Percentiles rank a stretch among this genome's conserved stretches.
Evolutionary conservation across 1,284 basidiomycete species (phyloP).

Genomic region (Vanrija pseudolonga): DNA sequence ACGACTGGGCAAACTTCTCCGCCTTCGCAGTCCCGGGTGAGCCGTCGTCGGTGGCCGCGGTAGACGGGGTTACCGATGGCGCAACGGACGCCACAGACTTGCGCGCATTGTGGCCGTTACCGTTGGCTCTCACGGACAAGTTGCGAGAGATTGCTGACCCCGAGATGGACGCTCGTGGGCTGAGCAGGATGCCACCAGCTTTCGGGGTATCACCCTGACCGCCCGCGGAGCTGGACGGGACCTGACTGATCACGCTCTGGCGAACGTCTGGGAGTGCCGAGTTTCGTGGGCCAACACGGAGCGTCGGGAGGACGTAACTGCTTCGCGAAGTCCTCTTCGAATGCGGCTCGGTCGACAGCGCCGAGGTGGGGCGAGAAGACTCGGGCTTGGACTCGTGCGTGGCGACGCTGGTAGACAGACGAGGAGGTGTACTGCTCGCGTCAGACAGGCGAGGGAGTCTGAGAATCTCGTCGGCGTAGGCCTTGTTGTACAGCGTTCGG

Average conservation of each 20-base stretch:
- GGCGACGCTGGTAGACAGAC: too few relatives aligned
- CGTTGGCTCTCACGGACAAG: too few relatives aligned
- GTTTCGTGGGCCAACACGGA: slow-evolving; percentile 12
- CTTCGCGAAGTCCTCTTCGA: neutral
- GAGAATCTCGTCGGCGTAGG: slow-evolving; percentile 79
- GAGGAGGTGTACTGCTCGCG: slow-evolving; percentile 5
- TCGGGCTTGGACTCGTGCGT: slow-evolving; percentile 3
- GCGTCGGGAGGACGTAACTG: slow-evolving; percentile 12
- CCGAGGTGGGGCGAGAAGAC: neutral
- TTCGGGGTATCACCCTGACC: neutral
- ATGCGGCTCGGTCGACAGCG: neutral
- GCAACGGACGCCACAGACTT: too few relatives aligned
- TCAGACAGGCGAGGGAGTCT: slow-evolving; percentile 23
- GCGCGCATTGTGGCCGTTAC: too few relatives aligned
- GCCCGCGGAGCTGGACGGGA: neutral
- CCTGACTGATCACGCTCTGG: slow-evolving; percentile 11
- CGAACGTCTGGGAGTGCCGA: slow-evolving; percentile 1
- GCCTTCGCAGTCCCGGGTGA: slow-evolving; percentile 1
- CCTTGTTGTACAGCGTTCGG: slow-evolving; percentile 81
- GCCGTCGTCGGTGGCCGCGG: neutral
- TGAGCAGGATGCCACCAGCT: slow-evolving; percentile 10
- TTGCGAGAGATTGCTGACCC: neutral
- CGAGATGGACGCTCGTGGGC: neutral
- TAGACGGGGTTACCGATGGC: too few relatives aligned
- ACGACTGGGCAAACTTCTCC: neutral